These are phyloP conservation scores for Scalesia atractyloides DNA, from an alignment of 129 eudicot genomes.

Conservation along the genomic window DNA sequence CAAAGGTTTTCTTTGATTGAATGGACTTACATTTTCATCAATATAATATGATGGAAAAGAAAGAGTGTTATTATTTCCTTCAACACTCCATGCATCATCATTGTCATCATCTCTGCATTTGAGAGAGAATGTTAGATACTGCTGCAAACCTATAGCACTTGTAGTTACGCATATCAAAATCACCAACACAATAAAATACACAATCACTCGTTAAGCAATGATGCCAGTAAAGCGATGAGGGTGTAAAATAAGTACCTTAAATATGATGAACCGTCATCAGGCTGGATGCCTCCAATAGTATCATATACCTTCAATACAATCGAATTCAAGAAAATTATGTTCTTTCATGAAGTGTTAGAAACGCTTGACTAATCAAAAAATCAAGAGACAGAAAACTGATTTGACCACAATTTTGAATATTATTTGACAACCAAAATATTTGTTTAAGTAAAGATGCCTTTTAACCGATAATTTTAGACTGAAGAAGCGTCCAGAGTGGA, in stretches of 20 bases:
- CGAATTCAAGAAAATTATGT: slow-evolving; percentile 17
- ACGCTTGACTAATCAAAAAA: slow-evolving; percentile 3
- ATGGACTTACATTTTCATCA: slow-evolving; percentile 97
- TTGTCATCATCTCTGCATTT: slow-evolving; percentile 87
- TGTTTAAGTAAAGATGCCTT: slow-evolving; percentile 3
- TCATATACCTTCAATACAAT: slow-evolving; percentile 70
- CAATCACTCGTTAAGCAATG: neutral
- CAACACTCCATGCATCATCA: slow-evolving; percentile 86
- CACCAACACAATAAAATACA: slow-evolving; percentile 9
- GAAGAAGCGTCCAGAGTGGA: slow-evolving; percentile 1
- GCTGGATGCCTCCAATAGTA: slow-evolving; percentile 63
- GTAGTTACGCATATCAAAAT: slow-evolving; percentile 19
- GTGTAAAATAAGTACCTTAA: slow-evolving; percentile 52
- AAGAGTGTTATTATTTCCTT: slow-evolving; percentile 73
- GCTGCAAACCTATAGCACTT: slow-evolving; percentile 17
- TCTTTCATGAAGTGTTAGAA: slow-evolving; percentile 10
- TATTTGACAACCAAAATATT: neutral
- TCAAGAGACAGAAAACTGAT: slow-evolving; percentile 17
- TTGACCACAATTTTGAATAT: neutral
- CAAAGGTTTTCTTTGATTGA: slow-evolving; percentile 15
- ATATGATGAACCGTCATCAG: slow-evolving; percentile 66
- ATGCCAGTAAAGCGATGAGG: slow-evolving; percentile 11
- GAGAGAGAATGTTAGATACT: slow-evolving; percentile 30
- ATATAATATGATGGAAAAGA: slow-evolving; percentile 95
- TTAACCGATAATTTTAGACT: neutral